These are phyloP conservation scores for Stemphylium lycopersici DNA, from an alignment of 2,329 filamentous ascomycete species.

Conservation along the genomic window DNA sequence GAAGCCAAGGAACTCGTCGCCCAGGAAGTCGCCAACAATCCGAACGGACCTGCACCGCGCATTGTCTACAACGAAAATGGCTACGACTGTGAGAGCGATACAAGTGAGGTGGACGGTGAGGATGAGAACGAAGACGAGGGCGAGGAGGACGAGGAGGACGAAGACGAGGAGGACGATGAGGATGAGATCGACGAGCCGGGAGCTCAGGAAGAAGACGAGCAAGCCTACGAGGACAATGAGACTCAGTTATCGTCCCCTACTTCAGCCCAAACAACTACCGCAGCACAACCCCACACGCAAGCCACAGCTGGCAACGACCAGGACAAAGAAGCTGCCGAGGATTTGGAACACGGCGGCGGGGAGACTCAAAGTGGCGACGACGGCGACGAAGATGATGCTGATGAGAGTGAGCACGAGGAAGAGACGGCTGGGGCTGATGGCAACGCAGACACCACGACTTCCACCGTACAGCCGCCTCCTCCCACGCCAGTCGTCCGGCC, in stretches of 20 bases:
- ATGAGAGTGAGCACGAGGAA: conserved; percentile 4
- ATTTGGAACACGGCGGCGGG: background rate
- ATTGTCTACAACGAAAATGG: conserved; percentile 17
- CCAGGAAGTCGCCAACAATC: conserved; percentile 13
- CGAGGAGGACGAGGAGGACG: conserved; percentile 6
- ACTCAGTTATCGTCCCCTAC: too few relatives aligned
- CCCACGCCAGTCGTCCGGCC: conserved; percentile 20
- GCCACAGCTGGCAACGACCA: background rate
- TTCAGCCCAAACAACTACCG: background rate
- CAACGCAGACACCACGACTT: conserved; percentile 2
- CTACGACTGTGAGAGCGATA: conserved; percentile 12
- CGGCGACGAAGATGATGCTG: background rate
- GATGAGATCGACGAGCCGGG: background rate
- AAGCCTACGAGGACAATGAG: background rate
- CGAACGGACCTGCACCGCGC: conserved; percentile 12
- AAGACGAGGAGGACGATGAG: conserved; percentile 1
- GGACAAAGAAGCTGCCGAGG: background rate
- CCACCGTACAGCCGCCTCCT: conserved; percentile 5
- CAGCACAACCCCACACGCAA: background rate
- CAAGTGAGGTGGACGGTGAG: conserved; percentile 10
- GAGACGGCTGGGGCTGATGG: conserved; percentile 7
- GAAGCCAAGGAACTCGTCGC: conserved; percentile 31
- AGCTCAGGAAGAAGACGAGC: background rate
- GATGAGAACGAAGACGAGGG: conserved; percentile 6
- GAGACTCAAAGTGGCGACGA: background rate